Base-by-base conservation (phyloP, 2,329 filamentous ascomycete genomes). In the Colletotrichum filicis region DNA sequence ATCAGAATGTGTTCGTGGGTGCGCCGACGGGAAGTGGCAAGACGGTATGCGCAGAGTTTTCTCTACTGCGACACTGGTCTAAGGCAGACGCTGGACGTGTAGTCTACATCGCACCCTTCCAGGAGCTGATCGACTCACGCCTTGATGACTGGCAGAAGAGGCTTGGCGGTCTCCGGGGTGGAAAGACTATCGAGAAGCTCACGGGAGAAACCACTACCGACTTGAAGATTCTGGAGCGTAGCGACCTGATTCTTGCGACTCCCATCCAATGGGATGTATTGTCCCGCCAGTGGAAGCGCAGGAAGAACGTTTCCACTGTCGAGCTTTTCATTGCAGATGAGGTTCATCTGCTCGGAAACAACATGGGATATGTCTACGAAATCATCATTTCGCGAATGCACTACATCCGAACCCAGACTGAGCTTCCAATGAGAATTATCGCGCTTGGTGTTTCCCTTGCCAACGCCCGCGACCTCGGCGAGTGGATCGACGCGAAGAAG, bases 301-400 rank as follows among this genome's bases (percentile, higher is more conserved):
- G 97, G 70, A 98, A 98, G 89, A 98, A 98, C 77, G 92, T 99
- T 1, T 95, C 98, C 80, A 93, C 92, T 4, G 93, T 98, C 24
- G 91, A 95, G 77, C 87, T 99, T 0, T 95, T 99, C 81, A 95
- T 99, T 76, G 95, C 96, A 1, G 97, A 99, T 81, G 96, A 98
- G 80, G 87, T 99, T 67, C 97, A 99, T 80, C 92, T 98, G 86
- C 88, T 99, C 35, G 97, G 96, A 73, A 95, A 95, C 16, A 91
- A 92, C 64, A 89, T 91, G 75, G 97, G 97, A 35, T 97, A 96
- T 80, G 89, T 97, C 35, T 99, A 99, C 82, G 97, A 99, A 85
- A 94, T 97, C 65, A 92, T 99, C 65, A 94, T 99, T n/a, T 98
- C 97, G 74, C 93, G 97, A 65, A 98, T 98, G 93, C 95, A 98